Evolutionary conservation across 148 eudicot species (phyloP).

Genomic region (Polygonum maritimum): DNA sequence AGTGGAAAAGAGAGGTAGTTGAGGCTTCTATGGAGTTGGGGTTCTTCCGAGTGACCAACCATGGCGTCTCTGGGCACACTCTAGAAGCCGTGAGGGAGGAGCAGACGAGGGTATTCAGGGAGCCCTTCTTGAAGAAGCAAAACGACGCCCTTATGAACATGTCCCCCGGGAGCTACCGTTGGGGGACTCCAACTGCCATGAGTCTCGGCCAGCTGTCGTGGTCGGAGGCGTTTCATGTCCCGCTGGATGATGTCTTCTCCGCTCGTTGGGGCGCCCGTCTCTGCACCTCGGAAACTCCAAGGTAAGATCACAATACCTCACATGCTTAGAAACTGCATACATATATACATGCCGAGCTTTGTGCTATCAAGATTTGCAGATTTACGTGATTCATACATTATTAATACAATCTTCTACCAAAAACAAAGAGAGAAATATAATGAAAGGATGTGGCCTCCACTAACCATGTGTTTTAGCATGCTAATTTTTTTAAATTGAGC

Average conservation of each 20-base stretch:
- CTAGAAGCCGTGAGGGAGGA: conserved; percentile 13
- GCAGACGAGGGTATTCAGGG: conserved; percentile 10
- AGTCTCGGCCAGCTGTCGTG: conserved; percentile 60
- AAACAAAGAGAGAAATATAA: no score
- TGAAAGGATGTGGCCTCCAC: no score
- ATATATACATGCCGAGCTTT: not conserved
- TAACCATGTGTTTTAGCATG: no score
- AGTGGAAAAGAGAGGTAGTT: conserved; percentile 4
- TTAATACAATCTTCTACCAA: no score
- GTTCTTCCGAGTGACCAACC: conserved; percentile 15
- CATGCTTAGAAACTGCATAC: no score
- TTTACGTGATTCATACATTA: not conserved
- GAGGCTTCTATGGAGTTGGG: conserved; percentile 12
- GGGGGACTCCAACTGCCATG: conserved; percentile 81
- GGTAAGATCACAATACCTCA: conserved; percentile 14
- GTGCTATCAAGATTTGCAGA: not conserved
- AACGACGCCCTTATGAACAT: conserved; percentile 17
- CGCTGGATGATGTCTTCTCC: conserved; percentile 36
- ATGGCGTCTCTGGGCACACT: not conserved
- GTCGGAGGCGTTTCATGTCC: conserved; percentile 92
- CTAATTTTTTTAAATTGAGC: no score
- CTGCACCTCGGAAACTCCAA: conserved; percentile 22
- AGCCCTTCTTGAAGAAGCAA: conserved; percentile 10
- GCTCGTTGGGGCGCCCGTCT: not conserved
- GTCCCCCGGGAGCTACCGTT: conserved; percentile 64